These are phyloP conservation scores for Entelexis sorbosivorans DNA, from an alignment of 1,139 yeast species.

Conservation along the genomic window DNA sequence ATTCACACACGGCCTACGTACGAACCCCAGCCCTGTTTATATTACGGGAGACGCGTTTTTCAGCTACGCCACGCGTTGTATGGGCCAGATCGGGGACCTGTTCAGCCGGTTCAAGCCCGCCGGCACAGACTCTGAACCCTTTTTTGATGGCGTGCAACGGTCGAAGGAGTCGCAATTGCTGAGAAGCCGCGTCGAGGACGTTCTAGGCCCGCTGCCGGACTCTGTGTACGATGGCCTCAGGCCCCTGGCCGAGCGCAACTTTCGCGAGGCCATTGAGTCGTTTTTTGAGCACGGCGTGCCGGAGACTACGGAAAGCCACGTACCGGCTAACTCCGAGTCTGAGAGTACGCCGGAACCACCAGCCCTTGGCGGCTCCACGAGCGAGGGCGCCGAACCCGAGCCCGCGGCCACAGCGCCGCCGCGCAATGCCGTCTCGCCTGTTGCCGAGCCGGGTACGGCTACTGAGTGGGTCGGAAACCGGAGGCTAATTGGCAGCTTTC, in stretches of 20 bases:
- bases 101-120: slow-evolving; percentile 14
- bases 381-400: background rate
- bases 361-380: background rate
- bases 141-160: slow-evolving; percentile 11
- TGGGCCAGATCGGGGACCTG: slow-evolving; percentile 7
- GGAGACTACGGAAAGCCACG: too few relatives aligned
- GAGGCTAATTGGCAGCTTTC: slow-evolving; percentile 47
- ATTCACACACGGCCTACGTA: background rate
- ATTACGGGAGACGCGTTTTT: slow-evolving; percentile 1
- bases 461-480: background rate
- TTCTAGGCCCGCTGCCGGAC: slow-evolving; percentile 25
- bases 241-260: slow-evolving; percentile 25
- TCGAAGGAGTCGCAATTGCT: slow-evolving; percentile 9
- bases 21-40: slow-evolving; percentile 1
- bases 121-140: slow-evolving; percentile 6
- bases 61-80: slow-evolving; percentile 4
- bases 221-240: slow-evolving; percentile 18
- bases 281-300: slow-evolving; percentile 22
- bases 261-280: slow-evolving; percentile 27
- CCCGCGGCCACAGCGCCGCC: background rate
- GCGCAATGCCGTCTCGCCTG: background rate
- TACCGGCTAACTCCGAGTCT: background rate
- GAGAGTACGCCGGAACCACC: background rate
- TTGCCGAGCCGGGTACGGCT: background rate
- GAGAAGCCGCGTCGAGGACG: slow-evolving; percentile 23